Percentiles rank a stretch among this genome's conserved stretches.
phyloP scores from a whole-genome alignment of 306 rosid genomes.

The Macrotyloma uniflorum region DNA sequence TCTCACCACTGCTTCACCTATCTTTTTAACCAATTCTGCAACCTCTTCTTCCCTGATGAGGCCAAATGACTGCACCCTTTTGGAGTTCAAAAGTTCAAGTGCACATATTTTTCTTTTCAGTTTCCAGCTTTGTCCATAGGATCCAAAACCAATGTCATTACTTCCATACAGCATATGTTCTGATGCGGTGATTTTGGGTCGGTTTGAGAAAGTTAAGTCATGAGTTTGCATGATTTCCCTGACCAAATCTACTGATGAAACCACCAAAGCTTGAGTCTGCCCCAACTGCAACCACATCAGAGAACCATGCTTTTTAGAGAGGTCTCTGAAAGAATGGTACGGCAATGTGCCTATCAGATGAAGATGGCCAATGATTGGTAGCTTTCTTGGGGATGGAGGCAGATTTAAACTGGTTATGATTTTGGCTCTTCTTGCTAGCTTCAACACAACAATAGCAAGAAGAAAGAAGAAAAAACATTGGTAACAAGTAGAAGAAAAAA shows the following conservation, averaged over 20 bases:
- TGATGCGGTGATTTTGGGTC: background rate
- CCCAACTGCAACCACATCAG: conserved; percentile 29
- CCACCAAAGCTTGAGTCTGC: conserved; percentile 16
- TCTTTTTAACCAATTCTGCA: background rate
- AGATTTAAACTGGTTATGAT: background rate
- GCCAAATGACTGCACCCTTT: conserved; percentile 15
- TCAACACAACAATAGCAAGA: background rate
- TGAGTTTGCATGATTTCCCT: background rate
- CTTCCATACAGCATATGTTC: background rate
- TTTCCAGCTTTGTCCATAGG: conserved; percentile 14
- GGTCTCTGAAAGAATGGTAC: background rate
- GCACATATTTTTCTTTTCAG: conserved; percentile 29
- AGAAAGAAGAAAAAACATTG: background rate
- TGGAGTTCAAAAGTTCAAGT: conserved; percentile 24
- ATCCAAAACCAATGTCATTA: conserved; percentile 22
- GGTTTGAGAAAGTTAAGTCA: background rate
- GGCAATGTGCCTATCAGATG: conserved; percentile 30
- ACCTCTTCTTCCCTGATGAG: background rate
- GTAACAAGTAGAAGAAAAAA: background rate
- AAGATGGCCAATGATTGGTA: conserved; percentile 23
- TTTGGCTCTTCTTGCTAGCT: background rate
- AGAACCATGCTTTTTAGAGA: conserved; percentile 22
- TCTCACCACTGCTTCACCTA: background rate
- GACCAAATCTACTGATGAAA: conserved; percentile 32
- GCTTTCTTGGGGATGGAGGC: conserved; percentile 17